These are phyloP conservation scores for Scopulariopsis brevicaulis DNA, from an alignment of 2,329 filamentous ascomycete genomes.

Conservation along the genomic window DNA sequence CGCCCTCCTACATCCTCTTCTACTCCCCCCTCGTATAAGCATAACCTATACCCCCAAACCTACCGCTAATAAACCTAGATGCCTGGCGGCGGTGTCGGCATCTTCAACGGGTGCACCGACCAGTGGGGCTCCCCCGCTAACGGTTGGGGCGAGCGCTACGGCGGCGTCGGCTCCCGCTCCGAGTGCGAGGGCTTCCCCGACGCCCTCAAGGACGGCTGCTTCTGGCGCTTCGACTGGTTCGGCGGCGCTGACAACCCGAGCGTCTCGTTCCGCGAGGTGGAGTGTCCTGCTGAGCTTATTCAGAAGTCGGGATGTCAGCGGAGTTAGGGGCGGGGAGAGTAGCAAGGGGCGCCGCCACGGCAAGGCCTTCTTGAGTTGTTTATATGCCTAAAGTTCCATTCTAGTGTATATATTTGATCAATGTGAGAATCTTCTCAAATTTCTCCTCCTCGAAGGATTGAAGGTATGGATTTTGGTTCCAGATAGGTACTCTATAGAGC, in stretches of 20 bases:
- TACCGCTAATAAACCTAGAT: conserved; percentile 19
- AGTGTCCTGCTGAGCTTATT: conserved; percentile 38
- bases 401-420: too few species aligned
- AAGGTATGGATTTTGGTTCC: too few species aligned
- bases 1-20: not conserved
- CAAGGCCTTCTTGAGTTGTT: too few species aligned
- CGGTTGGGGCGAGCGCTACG: conserved; percentile 47
- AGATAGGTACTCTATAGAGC: too few species aligned
- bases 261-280: conserved; percentile 42
- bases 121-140: conserved; percentile 31
- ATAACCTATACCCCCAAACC: not conserved
- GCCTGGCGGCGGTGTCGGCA: conserved; percentile 43
- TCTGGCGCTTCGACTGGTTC: conserved; percentile 57
- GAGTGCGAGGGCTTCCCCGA: conserved; percentile 42
- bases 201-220: conserved; percentile 43
- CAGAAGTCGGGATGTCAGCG: conserved; percentile 21
- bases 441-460: too few species aligned
- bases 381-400: too few species aligned
- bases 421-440: too few species aligned
- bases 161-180: conserved; percentile 37
- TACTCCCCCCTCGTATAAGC: not conserved
- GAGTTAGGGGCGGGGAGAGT: too few species aligned
- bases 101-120: conserved; percentile 33
- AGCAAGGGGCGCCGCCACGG: too few species aligned
- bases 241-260: conserved; percentile 43